These are phyloP conservation scores for Allium sativum DNA, from an alignment of 106 monocot species.

Conservation along the genomic window DNA sequence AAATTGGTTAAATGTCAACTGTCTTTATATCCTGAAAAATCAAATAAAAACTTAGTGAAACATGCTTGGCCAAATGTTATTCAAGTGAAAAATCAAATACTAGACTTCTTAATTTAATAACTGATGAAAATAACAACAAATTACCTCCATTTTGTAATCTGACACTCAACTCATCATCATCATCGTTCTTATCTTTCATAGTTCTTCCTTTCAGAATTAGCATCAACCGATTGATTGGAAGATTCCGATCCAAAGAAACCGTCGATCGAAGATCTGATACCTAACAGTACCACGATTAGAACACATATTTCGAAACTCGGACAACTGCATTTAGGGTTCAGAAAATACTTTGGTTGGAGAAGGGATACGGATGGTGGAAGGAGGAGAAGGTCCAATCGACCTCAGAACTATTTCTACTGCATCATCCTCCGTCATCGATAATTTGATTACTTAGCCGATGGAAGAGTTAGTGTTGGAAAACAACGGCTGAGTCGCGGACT, in stretches of 20 bases:
- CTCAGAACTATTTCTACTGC: conserved; percentile 18
- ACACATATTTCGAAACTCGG: not conserved
- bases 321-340: not conserved
- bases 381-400: conserved; percentile 14
- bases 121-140: too few species aligned
- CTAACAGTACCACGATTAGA: not conserved
- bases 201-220: conserved; percentile 7
- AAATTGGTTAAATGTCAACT: too few species aligned
- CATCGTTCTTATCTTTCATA: not conserved
- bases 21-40: too few species aligned
- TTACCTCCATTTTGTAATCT: too few species aligned
- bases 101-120: too few species aligned
- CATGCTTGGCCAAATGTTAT: too few species aligned
- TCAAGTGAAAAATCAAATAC: too few species aligned
- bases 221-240: conserved; percentile 10
- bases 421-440: conserved; percentile 8
- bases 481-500: too few species aligned
- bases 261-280: conserved; percentile 5
- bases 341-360: conserved; percentile 10
- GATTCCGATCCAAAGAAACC: not conserved
- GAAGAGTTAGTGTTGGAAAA: too few species aligned
- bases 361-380: conserved; percentile 7
- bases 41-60: too few species aligned
- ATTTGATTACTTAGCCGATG: too few species aligned
- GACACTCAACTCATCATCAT: too few species aligned